phyloP scores from a whole-genome alignment of 2,329 filamentous ascomycete genomes.

The Hysterium pulicare region DNA sequence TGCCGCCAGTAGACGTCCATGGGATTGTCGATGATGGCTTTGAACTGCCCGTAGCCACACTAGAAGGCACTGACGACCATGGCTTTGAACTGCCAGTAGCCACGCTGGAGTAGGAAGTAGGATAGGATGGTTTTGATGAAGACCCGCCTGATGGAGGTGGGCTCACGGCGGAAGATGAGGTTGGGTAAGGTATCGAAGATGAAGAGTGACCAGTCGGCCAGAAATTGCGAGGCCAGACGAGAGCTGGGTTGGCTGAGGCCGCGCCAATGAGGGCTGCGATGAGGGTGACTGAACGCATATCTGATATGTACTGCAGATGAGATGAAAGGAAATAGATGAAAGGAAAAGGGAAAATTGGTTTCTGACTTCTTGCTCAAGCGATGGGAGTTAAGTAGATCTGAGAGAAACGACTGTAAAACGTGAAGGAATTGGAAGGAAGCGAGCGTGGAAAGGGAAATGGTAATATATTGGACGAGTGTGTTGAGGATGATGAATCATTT shows the following conservation, averaged over 20 bases:
- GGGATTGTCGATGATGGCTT: neutral
- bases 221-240: slow-evolving; percentile 14
- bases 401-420: slow-evolving; percentile 28
- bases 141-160: neutral
- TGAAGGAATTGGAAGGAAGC: slow-evolving; percentile 22
- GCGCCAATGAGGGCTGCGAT: slow-evolving; percentile 29
- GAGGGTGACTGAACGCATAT: slow-evolving; percentile 32
- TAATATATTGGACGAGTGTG: slow-evolving; percentile 21
- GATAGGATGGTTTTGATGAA: neutral
- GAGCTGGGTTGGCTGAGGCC: slow-evolving; percentile 25
- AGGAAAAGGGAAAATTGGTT: neutral
- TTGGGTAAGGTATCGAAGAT: neutral
- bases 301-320: slow-evolving; percentile 15
- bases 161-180: neutral
- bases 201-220: slow-evolving; percentile 13
- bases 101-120: too few relatives aligned
- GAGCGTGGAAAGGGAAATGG: slow-evolving; percentile 25
- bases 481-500: slow-evolving; percentile 12
- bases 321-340: slow-evolving; percentile 3
- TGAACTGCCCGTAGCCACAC: neutral
- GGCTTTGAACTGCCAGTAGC: too few relatives aligned
- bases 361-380: slow-evolving; percentile 1
- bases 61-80: neutral
- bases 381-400: neutral
- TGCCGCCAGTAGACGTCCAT: neutral